These are phyloP conservation scores for Phytophthora sansomeana DNA, from an alignment of 352 stramenopile genomes.

Conservation along the genomic window DNA sequence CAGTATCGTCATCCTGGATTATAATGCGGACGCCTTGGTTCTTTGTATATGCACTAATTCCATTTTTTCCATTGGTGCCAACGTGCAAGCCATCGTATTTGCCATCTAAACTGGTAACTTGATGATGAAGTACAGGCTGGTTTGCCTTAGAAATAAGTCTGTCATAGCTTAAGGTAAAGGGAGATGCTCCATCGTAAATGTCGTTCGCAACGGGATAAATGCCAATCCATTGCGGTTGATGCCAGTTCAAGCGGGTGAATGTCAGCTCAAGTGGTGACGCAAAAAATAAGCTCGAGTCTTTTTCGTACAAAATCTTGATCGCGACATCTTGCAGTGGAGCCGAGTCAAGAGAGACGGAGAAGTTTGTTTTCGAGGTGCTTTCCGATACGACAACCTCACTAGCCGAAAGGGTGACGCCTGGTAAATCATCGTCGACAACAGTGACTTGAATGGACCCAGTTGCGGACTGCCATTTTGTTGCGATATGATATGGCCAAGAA, in stretches of 20 bases:
- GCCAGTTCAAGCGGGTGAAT: constrained; percentile 64
- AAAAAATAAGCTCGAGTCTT: constrained; percentile 45
- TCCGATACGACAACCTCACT: constrained; percentile 53
- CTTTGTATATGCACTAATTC: constrained; percentile 34
- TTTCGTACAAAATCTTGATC: constrained; percentile 55
- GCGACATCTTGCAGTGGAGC: constrained; percentile 56
- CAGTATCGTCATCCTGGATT: constrained; percentile 74
- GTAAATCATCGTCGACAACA: constrained; percentile 72
- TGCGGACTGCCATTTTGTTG: constrained; percentile 41
- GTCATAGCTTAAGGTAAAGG: constrained; percentile 64
- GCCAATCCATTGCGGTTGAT: constrained; percentile 52
- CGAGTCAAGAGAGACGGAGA: constrained; percentile 69
- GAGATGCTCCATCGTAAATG: constrained; percentile 56
- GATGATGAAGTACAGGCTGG: constrained; percentile 53
- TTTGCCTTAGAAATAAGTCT: constrained; percentile 60
- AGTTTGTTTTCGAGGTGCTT: constrained; percentile 50
- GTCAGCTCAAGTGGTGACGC: constrained; percentile 50
- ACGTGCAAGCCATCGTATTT: constrained; percentile 57
- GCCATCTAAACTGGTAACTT: constrained; percentile 46
- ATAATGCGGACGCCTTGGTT: constrained; percentile 55
- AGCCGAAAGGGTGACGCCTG: constrained; percentile 59
- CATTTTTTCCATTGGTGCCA: constrained; percentile 57
- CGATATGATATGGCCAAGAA: constrained; percentile 52
- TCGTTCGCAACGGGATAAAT: constrained; percentile 56
- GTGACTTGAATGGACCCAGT: constrained; percentile 45